phyloP scores from a whole-genome alignment of 129 eudicot species.

The Tagetes patula region DNA sequence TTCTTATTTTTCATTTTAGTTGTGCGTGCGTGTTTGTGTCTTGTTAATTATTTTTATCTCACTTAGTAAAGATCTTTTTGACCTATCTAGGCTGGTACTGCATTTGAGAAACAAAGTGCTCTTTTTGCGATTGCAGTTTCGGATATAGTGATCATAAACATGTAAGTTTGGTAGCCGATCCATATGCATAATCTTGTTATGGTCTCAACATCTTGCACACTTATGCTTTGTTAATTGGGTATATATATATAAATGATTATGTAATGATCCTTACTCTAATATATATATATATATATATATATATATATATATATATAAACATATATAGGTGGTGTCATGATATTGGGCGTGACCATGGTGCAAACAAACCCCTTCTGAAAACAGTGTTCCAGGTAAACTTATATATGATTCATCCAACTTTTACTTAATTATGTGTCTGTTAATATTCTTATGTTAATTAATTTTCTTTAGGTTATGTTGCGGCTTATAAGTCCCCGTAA shows the following conservation, averaged over 20 bases:
- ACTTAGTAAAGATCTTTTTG: neutral
- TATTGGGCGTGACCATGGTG: conserved; percentile 69
- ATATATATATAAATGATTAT: too few species aligned
- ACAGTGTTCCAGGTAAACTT: conserved; percentile 49
- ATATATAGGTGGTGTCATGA: conserved; percentile 59
- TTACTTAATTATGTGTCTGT: neutral
- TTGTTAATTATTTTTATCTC: neutral
- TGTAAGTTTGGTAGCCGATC: conserved; percentile 39
- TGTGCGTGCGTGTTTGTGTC: neutral
- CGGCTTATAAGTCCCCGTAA: conserved; percentile 60
- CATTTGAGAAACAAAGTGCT: conserved; percentile 78
- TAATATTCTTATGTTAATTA: neutral
- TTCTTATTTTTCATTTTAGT: neutral
- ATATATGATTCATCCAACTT: neutral
- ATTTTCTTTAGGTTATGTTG: conserved; percentile 49
- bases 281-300: too few species aligned
- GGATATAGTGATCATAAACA: conserved; percentile 77
- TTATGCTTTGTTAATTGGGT: neutral
- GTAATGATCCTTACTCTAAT: too few species aligned
- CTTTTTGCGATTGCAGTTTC: conserved; percentile 85
- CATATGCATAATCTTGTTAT: neutral
- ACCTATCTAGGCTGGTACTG: conserved; percentile 63
- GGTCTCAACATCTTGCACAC: neutral
- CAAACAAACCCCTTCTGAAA: conserved; percentile 53
- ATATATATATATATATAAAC: neutral